Conservation (phyloP, 2,329 filamentous ascomycete species). For the Aspergillus fijiensis region DNA sequence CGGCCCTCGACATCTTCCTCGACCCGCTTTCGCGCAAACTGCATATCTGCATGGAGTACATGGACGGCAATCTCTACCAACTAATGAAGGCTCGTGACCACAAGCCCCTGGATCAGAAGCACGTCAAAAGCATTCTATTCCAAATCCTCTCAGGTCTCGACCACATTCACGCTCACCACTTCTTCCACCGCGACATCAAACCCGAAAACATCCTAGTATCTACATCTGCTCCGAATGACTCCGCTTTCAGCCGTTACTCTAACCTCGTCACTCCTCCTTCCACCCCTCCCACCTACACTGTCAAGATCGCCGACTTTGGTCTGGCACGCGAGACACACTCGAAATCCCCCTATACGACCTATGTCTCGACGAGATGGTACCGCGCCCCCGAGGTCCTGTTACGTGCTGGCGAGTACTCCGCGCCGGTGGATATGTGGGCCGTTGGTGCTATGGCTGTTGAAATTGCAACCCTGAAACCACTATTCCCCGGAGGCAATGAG, state of each 20-base stretch:
- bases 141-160: slow-evolving; percentile 96
- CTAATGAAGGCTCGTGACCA: slow-evolving; percentile 98
- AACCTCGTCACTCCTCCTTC: slow-evolving; percentile 90
- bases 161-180: slow-evolving; percentile 94
- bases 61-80: slow-evolving; percentile 99
- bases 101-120: slow-evolving; percentile 83
- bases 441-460: slow-evolving; percentile 98
- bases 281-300: slow-evolving; percentile 88
- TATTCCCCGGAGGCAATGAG: slow-evolving; percentile 97
- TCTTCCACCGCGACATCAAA: slow-evolving; percentile 99
- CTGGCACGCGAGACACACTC: slow-evolving; percentile 97
- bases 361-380: slow-evolving; percentile 97
- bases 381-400: slow-evolving; percentile 89
- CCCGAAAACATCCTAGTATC: slow-evolving; percentile 98
- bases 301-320: slow-evolving; percentile 98
- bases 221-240: slow-evolving; percentile 81
- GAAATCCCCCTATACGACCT: slow-evolving; percentile 94
- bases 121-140: slow-evolving; percentile 96
- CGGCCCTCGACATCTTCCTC: slow-evolving; percentile 95
- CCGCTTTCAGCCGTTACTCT: slow-evolving; percentile 90
- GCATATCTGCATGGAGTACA: slow-evolving; percentile 98
- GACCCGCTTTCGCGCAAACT: slow-evolving; percentile 95
- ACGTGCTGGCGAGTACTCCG: slow-evolving; percentile 92
- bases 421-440: slow-evolving; percentile 97
- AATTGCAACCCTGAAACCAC: slow-evolving; percentile 89